Base-by-base conservation (phyloP, 306 rosid genomes). In the Lathyrus sativus region DNA sequence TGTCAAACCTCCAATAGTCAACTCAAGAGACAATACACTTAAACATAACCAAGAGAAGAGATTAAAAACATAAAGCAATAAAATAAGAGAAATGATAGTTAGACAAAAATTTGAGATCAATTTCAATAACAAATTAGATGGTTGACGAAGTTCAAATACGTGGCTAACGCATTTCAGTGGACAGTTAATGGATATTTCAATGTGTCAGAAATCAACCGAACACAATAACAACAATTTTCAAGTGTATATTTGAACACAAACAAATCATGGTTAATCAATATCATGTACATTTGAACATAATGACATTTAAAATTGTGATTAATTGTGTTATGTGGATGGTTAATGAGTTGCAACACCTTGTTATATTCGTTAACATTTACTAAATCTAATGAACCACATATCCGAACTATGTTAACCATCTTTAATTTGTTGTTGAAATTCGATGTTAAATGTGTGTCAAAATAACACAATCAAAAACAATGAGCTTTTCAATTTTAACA, bases 1-100 rank as follows among this genome's bases (percentile, higher is more conserved):
- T 93, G 78, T 44, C 49, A 76, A 73, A 62, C 80, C 77, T 46
- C 72, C 56, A 22, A 83, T 55, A 71, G 38, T 75, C 73, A 55
- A 74, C 65, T 69, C 65, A 78, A 55, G 65, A 46, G 49, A 78
- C 67, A 70, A 13, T 43, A 46, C 15, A 65, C 48, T 51, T 13
- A 24, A 44, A 18, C 37, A 54, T n/a, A 64, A 44, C 67, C 10
- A 11, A 11, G 39, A 64, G 2, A 48, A 43, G 3, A 45, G 38
- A 71, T 15, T 9, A 51, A 55, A 33, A 13, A 19, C 61, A 29
- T 2, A 51, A 3, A 17, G 14, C 15, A 17, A 64, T 13, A 55
- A 7, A 0, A 44, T 0, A 15, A 2, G 11, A 48, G 19, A 17
- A 48, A 17, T 15, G 4, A 17, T 2, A 48, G 17, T 46, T 46